phyloP scores from a whole-genome alignment of 768 basidiomycete species.

The Amylocystis lapponica region DNA sequence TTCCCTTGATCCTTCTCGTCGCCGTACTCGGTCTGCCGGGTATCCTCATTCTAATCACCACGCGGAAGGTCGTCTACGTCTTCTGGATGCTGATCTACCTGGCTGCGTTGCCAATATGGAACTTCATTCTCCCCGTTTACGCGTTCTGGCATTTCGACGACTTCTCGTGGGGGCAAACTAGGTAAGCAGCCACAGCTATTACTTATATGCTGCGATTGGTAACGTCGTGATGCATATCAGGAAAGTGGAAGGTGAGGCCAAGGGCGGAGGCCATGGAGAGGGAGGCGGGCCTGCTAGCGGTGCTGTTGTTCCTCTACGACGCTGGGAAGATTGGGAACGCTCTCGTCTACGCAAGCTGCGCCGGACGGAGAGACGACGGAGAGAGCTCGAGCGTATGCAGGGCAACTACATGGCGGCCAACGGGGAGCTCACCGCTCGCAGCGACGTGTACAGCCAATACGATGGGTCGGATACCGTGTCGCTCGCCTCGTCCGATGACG shows the following conservation, averaged over 20 bases:
- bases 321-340: constrained; percentile 99
- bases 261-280: constrained; percentile 71
- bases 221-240: constrained; percentile 34
- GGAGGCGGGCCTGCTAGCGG: constrained; percentile 48
- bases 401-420: constrained; percentile 64
- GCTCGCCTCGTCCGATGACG: constrained; percentile 83
- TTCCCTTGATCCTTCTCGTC: constrained; percentile 83
- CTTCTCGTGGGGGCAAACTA: constrained; percentile 99
- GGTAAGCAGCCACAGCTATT: constrained; percentile 43
- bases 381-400: constrained; percentile 76
- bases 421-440: constrained; percentile 53
- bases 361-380: constrained; percentile 77
- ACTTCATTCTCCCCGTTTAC: constrained; percentile 89
- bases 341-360: constrained; percentile 87
- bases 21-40: constrained; percentile 93
- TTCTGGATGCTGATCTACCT: constrained; percentile 99
- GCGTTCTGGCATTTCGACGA: constrained; percentile 99
- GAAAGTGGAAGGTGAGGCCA: constrained; percentile 90
- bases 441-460: constrained; percentile 49
- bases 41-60: constrained; percentile 88
- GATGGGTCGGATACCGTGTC: constrained; percentile 81
- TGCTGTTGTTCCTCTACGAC: constrained; percentile 77
- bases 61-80: constrained; percentile 90
- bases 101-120: constrained; percentile 91
- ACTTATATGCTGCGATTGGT: constrained; percentile 4